These are phyloP conservation scores for Pichia nanzhaoensis DNA, from an alignment of 805 yeast genomes.

Conservation along the genomic window DNA sequence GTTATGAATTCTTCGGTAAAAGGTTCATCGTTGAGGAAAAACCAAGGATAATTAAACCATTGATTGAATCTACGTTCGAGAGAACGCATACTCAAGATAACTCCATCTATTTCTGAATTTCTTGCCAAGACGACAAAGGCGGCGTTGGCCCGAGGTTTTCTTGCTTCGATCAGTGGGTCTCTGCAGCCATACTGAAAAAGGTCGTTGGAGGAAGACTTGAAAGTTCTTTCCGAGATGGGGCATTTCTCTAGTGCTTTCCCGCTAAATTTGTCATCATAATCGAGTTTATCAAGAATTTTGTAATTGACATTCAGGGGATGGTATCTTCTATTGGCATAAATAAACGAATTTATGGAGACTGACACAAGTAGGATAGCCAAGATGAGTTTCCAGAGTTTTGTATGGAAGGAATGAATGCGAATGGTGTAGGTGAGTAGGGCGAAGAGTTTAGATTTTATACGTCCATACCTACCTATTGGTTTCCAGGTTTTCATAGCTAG, in stretches of 20 bases:
- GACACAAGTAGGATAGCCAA: not conserved
- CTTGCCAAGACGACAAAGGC: slow-evolving; percentile 79
- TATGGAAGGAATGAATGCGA: not conserved
- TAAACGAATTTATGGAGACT: not conserved
- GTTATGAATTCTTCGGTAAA: slow-evolving; percentile 59
- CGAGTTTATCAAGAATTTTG: not conserved
- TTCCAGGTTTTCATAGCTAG: too few species aligned
- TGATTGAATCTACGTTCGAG: slow-evolving; percentile 87
- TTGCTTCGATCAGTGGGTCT: slow-evolving; percentile 20
- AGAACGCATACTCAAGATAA: slow-evolving; percentile 60
- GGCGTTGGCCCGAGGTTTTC: slow-evolving; percentile 59
- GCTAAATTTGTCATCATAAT: slow-evolving; percentile 18
- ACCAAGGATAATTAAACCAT: slow-evolving; percentile 92
- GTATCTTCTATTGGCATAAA: not conserved
- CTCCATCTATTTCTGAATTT: slow-evolving; percentile 75
- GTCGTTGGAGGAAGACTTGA: slow-evolving; percentile 21
- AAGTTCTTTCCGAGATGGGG: slow-evolving; percentile 26
- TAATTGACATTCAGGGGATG: slow-evolving; percentile 5
- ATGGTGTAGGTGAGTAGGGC: not conserved
- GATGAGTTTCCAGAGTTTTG: slow-evolving; percentile 5
- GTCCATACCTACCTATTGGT: not conserved
- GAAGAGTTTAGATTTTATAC: slow-evolving; percentile 1
- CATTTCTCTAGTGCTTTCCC: slow-evolving; percentile 10
- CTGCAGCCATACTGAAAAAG: slow-evolving; percentile 32
- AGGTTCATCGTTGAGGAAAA: slow-evolving; percentile 75